Base-by-base conservation (phyloP, 371 early-diverging fungal genomes). In the Nematocida sp. region DNA sequence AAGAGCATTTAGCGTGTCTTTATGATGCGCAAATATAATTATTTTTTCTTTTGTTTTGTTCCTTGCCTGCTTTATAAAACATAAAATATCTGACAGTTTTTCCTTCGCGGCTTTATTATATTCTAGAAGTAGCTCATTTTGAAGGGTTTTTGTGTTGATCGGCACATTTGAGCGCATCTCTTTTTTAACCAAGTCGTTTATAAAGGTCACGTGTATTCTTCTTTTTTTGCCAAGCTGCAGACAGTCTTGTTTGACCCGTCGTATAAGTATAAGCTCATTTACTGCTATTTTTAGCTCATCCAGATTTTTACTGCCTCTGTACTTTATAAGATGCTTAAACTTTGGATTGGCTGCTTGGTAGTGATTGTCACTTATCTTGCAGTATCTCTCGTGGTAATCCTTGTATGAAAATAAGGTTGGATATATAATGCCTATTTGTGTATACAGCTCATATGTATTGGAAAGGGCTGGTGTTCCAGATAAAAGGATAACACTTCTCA, bases 21-120 rank as follows among this genome's bases (percentile, higher is more conserved):
- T 57, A 66, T 92, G 91, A 72, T 89, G 90, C 7, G 89, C 91
- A 85, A 90, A 90, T 2, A 92, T 83, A 18, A 91, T 72, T 13
- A 82, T 66, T 44, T 82, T 82, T 13, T 80, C 45, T 23, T 46
- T 45, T 23, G 80, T 62, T 55, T 90, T 88, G 66, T 91, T 91
- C 4, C 87, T 86, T 5, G 84, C 83, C 9, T 87, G 84, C 42
- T 83, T 67, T 40, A 67, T 33, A 55, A 54, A 78, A 5, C 11
- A 42, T 3, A 78, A 7, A 3, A 70, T 20, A 70, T 70, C 70
- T 25, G 6, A 0, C 15, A 69, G 33, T 23, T 78, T 78, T 44
- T 78, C 80, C 13, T 23, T 25, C 13, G 80, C 69, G 11, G 80
- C 57, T 40, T 9, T 27, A 20, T 44, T 46, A 46, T 69, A 78